Base-by-base conservation (phyloP, 2,329 filamentous ascomycete genomes). In the Coleophoma crateriformis region DNA sequence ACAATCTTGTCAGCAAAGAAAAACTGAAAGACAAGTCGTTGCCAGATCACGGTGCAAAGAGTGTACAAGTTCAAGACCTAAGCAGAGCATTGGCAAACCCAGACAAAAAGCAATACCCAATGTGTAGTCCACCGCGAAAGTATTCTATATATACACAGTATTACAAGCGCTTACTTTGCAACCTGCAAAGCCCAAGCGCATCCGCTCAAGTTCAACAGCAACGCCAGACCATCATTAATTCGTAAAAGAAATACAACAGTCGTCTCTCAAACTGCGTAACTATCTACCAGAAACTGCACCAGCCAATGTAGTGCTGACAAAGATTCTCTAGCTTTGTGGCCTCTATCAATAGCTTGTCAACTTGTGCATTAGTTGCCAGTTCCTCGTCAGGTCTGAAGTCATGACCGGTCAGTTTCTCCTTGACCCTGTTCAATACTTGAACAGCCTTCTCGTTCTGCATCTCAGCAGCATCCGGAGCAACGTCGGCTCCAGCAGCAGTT, bases 241-340 rank as follows among this genome's bases (percentile, higher is more conserved):
- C 27, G 27, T 27, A 27, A 27, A 27, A 27, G 27, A 27, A 27
- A 27, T 7, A 27, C 8, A 27, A 27, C 27, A 27, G 8, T 27
- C 27, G 27, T 19, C 27, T 27, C 27, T 27, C 27, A 10, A 10
- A 27, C 27, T 27, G 8, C 5, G 27, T 7, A 27, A 27, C 27
- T 27, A 27, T 27, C 27, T 27, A 97, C 92, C 92, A 97, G 78
- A 96, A 97, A 70, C 89, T 95, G 71, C 92, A 97, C 92, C 92
- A 97, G 56, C 94, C 94, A 61, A 97, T 96, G 68, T 96, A 99
- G 73, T 97, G 94, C 75, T 97, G 94, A 67, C 94, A 99, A 54
- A 99, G 74, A 67, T 97, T 97, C 78, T 97, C 94, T 61, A 97
- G 76, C 64, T 94, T 96, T 7, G 94, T 99, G 19, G 94, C 94